These are phyloP conservation scores for Acanthamoeba divionensis DNA, from an alignment of 208 protist species.

Conservation along the genomic window DNA sequence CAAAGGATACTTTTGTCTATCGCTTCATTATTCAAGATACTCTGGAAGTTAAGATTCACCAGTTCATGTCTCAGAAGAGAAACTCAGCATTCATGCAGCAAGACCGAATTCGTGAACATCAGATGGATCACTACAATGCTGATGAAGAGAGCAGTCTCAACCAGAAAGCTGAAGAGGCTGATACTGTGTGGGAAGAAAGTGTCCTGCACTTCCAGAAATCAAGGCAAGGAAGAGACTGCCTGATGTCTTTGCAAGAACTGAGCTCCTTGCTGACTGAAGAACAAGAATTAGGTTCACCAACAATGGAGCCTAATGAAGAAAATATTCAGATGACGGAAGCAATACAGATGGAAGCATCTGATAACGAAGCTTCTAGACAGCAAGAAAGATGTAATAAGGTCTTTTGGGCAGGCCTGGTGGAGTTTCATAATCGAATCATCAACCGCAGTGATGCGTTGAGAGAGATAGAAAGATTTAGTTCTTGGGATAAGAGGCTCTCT, in stretches of 20 bases:
- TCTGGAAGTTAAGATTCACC: slow-evolving; percentile 59
- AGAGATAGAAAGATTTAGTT: neutral
- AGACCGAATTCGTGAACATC: no score
- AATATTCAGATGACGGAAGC: neutral
- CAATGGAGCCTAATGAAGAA: neutral
- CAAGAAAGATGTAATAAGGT: neutral
- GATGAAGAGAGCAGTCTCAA: neutral
- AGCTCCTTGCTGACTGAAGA: neutral
- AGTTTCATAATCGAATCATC: neutral
- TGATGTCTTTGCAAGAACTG: neutral
- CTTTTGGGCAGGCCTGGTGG: neutral
- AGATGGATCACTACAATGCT: no score
- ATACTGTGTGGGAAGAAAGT: neutral
- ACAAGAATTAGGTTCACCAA: neutral
- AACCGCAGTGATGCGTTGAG: neutral
- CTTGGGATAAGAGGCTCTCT: neutral
- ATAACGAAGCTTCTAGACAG: neutral
- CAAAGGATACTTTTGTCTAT: slow-evolving; percentile 50
- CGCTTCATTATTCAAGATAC: slow-evolving; percentile 68
- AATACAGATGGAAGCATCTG: neutral
- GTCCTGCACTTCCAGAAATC: neutral
- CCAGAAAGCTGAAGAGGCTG: neutral
- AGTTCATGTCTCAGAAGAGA: neutral
- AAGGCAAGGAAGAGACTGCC: neutral
- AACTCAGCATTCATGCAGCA: neutral